Conservation (phyloP, 257 asterid genomes). For the Nicotiana benthamiana region DNA sequence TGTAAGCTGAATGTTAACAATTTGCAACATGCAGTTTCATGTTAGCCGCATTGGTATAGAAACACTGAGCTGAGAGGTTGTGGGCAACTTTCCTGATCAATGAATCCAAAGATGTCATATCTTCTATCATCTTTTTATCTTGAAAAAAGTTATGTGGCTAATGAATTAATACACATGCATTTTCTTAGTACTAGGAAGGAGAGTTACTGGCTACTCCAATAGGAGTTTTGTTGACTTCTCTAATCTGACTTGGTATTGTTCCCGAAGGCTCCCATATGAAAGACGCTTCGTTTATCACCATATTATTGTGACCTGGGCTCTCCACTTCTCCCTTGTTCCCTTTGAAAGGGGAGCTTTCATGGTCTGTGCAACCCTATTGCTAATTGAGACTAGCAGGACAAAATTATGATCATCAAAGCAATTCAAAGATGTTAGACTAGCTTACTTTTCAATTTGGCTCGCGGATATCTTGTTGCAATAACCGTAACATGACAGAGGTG, state of each 20-base stretch:
- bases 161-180: background rate
- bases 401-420: background rate
- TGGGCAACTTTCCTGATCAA: background rate
- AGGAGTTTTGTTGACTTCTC: background rate
- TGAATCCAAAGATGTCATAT: background rate
- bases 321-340: background rate
- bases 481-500: background rate
- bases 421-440: background rate
- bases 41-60: background rate
- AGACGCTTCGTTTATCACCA: background rate
- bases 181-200: background rate
- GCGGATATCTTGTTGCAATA: background rate
- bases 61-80: background rate
- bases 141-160: background rate
- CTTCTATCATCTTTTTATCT: background rate
- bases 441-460: background rate
- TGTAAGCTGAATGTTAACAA: background rate
- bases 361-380: background rate
- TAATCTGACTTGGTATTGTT: background rate
- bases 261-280: background rate
- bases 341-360: background rate
- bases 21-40: background rate
- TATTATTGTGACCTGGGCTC: background rate
- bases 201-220: background rate
- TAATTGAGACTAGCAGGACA: background rate